Evolutionary conservation across 345 rosid species (phyloP), one percentile per base, ranked within the genome.

Genomic region (Hibiscus syriacus): DNA sequence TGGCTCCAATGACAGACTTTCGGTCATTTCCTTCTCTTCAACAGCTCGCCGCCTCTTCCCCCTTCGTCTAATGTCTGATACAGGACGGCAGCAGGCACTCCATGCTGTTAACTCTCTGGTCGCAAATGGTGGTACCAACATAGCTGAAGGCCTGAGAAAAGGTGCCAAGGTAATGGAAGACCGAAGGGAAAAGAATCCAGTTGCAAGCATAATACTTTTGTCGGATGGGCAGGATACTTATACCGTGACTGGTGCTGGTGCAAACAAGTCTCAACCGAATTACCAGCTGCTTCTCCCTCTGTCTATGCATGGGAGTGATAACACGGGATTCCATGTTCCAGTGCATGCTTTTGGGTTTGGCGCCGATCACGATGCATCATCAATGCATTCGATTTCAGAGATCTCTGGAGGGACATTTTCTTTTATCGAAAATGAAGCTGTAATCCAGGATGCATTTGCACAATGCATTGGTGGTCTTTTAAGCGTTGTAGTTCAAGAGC

Each of bases 341-440:
- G 92, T 95, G 61, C 99, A 95, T 79, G 64, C 93, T 64, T 95
- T 95, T 78, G 99, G 99, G 30, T 95, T 95, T 55, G 99, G 99
- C 54, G 80, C 85, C 4, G 98, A 95, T 72, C 98, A 91, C 55
- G 98, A 95, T 80, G 92, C 99, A 67, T 86, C 90, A 3, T 81
- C 87, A 3, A 88, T 92, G 99, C 98, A 92, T 83, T 89, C 94
- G 13, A 84, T 95, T 53, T 90, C 98, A 38, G 94, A 95, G 76
- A 81, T 71, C 41, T 92, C 98, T 4, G 93, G 98, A 23, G 99
- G 99, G 30, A 95, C 98, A 0, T 95, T 95, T 80, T 92, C 98
- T 39, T 92, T 95, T 71, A 92, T 92, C 4, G 99, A 92, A 82
- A 86, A 87, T 0, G 99, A 89, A 73, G 80, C 92, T 61, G 88